These are phyloP conservation scores for Raphanus hybrid DNA, from an alignment of 441 rosid species.

Conservation along the genomic window DNA sequence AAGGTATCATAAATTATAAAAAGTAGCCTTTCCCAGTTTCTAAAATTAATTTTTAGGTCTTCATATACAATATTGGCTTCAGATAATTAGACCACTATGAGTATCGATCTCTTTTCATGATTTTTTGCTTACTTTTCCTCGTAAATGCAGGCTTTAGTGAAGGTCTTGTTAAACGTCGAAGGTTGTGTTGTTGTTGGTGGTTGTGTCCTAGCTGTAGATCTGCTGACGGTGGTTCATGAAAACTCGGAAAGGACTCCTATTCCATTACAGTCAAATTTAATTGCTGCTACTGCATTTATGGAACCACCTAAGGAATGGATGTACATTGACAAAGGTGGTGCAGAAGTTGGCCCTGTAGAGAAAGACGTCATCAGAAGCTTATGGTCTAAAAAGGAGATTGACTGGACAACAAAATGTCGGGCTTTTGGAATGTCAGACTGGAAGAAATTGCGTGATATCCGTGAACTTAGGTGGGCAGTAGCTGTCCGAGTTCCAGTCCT, in stretches of 20 bases:
- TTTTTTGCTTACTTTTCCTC: conserved; percentile 25
- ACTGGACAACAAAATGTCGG: conserved; percentile 94
- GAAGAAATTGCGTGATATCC: conserved; percentile 97
- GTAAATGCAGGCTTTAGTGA: conserved; percentile 84
- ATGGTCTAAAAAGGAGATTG: conserved; percentile 95
- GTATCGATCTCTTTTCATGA: conserved; percentile 29
- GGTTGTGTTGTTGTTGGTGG: conserved; percentile 99
- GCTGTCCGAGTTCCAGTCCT: conserved; percentile 95
- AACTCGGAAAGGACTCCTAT: conserved; percentile 97
- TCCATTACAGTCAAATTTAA: conserved; percentile 96
- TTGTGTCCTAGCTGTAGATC: conserved; percentile 95
- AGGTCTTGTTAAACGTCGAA: conserved; percentile 91
- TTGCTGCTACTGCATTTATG: conserved; percentile 99
- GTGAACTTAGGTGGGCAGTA: conserved; percentile 99
- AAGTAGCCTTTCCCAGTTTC: conserved; percentile 8
- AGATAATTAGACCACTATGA: conserved; percentile 16
- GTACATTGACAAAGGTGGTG: conserved; percentile 81
- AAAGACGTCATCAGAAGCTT: conserved; percentile 96
- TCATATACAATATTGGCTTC: conserved; percentile 21
- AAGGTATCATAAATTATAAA: conserved; percentile 60
- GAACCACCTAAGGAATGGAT: conserved; percentile 99
- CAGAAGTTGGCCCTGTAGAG: conserved; percentile 91
- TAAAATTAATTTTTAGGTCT: not conserved
- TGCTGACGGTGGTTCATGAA: conserved; percentile 94
- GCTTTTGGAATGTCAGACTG: conserved; percentile 98